A percentile compares a stretch with the other conserved stretches of the same genome.
These are phyloP conservation scores for Tubosaeta sp. DNA, from an alignment of 768 basidiomycete species.

Conservation along the genomic window DNA sequence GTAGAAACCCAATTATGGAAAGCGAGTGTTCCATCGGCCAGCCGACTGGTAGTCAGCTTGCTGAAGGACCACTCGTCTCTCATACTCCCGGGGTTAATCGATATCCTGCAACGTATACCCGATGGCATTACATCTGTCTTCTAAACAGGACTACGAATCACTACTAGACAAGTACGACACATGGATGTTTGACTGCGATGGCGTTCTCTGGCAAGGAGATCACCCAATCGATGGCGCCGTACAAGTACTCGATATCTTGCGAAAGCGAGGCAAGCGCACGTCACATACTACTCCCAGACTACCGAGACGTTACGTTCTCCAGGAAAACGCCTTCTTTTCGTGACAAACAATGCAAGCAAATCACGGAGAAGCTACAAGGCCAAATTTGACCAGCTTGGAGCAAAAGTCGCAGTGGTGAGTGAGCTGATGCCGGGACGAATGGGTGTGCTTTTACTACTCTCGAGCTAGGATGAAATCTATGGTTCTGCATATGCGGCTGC, in stretches of 20 bases:
- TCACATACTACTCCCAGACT: slow-evolving; percentile 2
- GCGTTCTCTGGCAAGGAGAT: slow-evolving; percentile 89
- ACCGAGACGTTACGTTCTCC: not conserved
- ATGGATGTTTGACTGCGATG: slow-evolving; percentile 96
- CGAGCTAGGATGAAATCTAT: slow-evolving; percentile 87
- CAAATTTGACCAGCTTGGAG: slow-evolving; percentile 88
- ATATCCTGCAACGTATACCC: slow-evolving; percentile 15
- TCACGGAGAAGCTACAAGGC: slow-evolving; percentile 82
- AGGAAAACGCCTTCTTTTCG: slow-evolving; percentile 86
- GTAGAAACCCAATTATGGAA: slow-evolving; percentile 20
- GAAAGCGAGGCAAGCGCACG: slow-evolving; percentile 59
- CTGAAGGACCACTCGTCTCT: not conserved
- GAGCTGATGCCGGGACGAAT: not conserved
- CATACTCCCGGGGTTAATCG: not conserved
- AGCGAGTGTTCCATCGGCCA: slow-evolving; percentile 9
- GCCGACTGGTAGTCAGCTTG: too few relatives aligned
- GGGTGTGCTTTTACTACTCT: not conserved
- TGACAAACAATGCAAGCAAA: slow-evolving; percentile 97
- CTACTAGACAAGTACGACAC: slow-evolving; percentile 75
- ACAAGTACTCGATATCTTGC: slow-evolving; percentile 69
- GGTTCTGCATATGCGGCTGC: slow-evolving; percentile 89
- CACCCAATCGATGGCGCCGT: slow-evolving; percentile 71
- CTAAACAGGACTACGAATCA: slow-evolving; percentile 42
- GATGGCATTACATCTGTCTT: slow-evolving; percentile 28
- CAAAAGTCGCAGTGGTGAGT: slow-evolving; percentile 79